Base-by-base conservation (phyloP, 2,329 filamentous ascomycete genomes). In the Cordyceps pruinosa region DNA sequence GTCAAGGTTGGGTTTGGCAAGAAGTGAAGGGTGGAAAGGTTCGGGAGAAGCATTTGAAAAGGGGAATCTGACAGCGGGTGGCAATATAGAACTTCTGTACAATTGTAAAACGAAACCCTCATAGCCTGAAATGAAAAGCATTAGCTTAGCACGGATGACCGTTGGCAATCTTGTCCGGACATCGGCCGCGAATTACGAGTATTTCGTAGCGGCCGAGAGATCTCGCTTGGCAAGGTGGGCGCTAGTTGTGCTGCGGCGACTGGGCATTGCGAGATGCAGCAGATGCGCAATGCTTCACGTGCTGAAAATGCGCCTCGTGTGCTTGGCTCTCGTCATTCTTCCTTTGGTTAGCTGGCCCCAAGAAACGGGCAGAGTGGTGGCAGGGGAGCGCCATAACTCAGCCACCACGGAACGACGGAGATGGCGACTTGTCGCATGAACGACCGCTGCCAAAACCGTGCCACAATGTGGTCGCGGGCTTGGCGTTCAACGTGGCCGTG, bases 1-100 rank as follows among this genome's bases (percentile, higher is more conserved):
- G 76, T 97, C 61, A 87, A 96, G 69, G 82, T 92, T 46, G 91
- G 88, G 69, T 95, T 97, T 73, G 73, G 77, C 37, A 72, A 72
- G 41, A 79, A 74, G 68, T 76, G 69, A 62, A 61, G 21, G 51
- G 17, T 9, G 28, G 59, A 54, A 21, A 23, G 26, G 42, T n/a
- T n/a, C 9, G 47, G 12, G 9, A 52, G 42, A 15, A 6, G 39
- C 12, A 50, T 57, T 8, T 23, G 32, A 52, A 51, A 34, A 47
- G 17, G 12, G 25, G 34, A 32, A 17, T 19, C 34, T 6, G 17
- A 46, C 34, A 48, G 10, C 32, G 46, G 28, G 46, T 45, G 39
- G 47, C 55, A 57, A 57, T 57, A 57, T 57, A 57, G 47, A 57
- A 17, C 13, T 28, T 50, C 23, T 57, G 39, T 51, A 57, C 39